Conservation (phyloP, 768 basidiomycete species). For the Boletus rubropictus region DNA sequence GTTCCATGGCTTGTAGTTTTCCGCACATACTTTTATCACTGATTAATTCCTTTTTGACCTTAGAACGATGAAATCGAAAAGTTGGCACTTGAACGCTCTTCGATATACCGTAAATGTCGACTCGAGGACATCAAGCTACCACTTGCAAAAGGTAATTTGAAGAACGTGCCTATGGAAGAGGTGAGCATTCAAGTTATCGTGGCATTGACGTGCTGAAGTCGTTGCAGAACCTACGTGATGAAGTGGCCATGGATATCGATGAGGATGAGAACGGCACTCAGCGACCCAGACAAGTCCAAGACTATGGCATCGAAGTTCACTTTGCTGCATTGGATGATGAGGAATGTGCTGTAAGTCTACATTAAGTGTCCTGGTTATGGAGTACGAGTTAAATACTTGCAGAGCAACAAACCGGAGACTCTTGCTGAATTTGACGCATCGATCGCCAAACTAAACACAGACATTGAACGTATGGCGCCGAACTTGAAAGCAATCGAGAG, state of each 20-base stretch:
- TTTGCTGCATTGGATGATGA: constrained; percentile 72
- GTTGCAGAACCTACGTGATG: constrained; percentile 68
- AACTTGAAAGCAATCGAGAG: constrained; percentile 96
- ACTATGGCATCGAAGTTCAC: constrained; percentile 88
- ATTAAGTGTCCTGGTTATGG: background rate
- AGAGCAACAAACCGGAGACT: constrained; percentile 59
- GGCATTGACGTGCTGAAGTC: constrained; percentile 3
- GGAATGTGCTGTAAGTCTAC: constrained; percentile 52
- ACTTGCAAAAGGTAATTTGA: constrained; percentile 65
- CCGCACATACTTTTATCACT: constrained; percentile 18
- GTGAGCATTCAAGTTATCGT: constrained; percentile 34
- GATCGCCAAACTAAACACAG: constrained; percentile 62
- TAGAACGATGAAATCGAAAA: constrained; percentile 92
- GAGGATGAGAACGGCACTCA: constrained; percentile 82
- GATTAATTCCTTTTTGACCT: constrained; percentile 1
- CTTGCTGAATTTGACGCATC: constrained; percentile 70
- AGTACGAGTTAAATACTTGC: constrained; percentile 1
- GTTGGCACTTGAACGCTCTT: constrained; percentile 74
- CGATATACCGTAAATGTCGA: constrained; percentile 86
- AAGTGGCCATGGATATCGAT: constrained; percentile 89
- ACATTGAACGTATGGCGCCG: constrained; percentile 91
- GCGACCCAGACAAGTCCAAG: constrained; percentile 60
- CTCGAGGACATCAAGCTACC: constrained; percentile 89
- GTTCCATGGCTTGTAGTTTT: constrained; percentile 51
- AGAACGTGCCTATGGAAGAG: constrained; percentile 93